Base-by-base conservation (phyloP, 2,329 filamentous ascomycete genomes). In the Clarireedia monteithiana region DNA sequence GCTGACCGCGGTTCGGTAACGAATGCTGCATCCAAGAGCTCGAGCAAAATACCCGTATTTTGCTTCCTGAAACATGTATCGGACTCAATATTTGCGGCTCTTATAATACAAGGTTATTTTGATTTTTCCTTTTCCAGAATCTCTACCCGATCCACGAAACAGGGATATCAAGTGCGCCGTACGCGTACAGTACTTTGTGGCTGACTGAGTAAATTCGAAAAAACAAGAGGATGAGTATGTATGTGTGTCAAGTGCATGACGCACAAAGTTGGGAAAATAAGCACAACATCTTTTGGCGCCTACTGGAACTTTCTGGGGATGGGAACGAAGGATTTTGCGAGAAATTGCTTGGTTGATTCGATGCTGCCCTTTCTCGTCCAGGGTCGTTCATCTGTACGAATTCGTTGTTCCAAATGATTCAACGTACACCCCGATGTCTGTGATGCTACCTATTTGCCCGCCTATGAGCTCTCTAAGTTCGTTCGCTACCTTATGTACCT, bases 301-400 rank as follows among this genome's bases (percentile, higher is more conserved):
- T 50, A 17, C 27, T 49, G 30, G 30, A 9, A 36, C 26, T 44
- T 30, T 34, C n/a, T 48, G 15, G 20, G 30, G 15, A 14, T 54
- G 24, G 15, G 6, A 55, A 38, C 5, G 15, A 55, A 50, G 38
- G 47, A 27, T 45, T 50, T 34, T 34, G 20, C n/a, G 47, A 55
- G 27, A 50, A 50, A 55, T 50, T 45, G 20, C 53, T 55, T 50
- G 20, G 26, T 50, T 44, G 27, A 55, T 55, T 44, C 50, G 47
- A 53, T 24, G 30, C 34, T 36, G 12, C 44, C 44, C 27, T 55
- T 50, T 45, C 38, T 50, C 27, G 15, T 45, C 15, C 7, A 14
- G 14, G 46, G 24, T 26, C 20, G 20, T 27, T 38, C 49, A 26
- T 17, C 14, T 36, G 7, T 48, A 39, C 47, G 17, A 7, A 24